Evolutionary conservation across 768 basidiomycete genomes (phyloP).

Genomic region (Psilocybe cyanescens): DNA sequence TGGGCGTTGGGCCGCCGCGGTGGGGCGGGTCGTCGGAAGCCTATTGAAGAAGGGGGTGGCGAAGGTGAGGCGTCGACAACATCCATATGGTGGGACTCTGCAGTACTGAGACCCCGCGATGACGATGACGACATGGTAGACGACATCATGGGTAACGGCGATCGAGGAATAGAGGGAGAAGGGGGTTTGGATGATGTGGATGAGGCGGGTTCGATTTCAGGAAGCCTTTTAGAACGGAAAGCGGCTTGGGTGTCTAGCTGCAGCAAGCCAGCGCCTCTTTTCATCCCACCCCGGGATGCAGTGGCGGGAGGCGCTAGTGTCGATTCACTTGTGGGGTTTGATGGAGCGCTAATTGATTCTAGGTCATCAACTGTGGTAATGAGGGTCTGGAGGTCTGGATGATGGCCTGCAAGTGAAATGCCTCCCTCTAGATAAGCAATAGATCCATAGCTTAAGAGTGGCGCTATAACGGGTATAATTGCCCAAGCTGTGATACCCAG

Average conservation of each 20-base stretch:
- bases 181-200: conserved; percentile 36
- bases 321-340: neutral
- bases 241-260: conserved; percentile 69
- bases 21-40: conserved; percentile 54
- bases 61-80: conserved; percentile 57
- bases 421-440: conserved; percentile 79
- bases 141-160: conserved; percentile 65
- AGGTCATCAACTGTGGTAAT: conserved; percentile 49
- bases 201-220: conserved; percentile 60
- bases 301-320: conserved; percentile 8
- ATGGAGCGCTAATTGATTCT: conserved; percentile 1
- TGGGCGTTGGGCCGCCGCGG: conserved; percentile 67
- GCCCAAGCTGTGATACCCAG: conserved; percentile 68
- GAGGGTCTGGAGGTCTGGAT: conserved; percentile 56
- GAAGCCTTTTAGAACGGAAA: conserved; percentile 50
- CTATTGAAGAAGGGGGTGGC: conserved; percentile 66
- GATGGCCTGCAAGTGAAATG: conserved; percentile 60
- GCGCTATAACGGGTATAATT: conserved; percentile 63
- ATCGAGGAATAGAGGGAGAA: conserved; percentile 40
- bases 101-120: conserved; percentile 13
- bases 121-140: conserved; percentile 37
- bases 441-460: conserved; percentile 57
- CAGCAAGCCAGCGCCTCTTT: conserved; percentile 55
- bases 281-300: conserved; percentile 11
- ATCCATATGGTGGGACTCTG: conserved; percentile 17